These are phyloP conservation scores for Cucurbita pepo DNA, from an alignment of 306 rosid genomes.

Conservation along the genomic window DNA sequence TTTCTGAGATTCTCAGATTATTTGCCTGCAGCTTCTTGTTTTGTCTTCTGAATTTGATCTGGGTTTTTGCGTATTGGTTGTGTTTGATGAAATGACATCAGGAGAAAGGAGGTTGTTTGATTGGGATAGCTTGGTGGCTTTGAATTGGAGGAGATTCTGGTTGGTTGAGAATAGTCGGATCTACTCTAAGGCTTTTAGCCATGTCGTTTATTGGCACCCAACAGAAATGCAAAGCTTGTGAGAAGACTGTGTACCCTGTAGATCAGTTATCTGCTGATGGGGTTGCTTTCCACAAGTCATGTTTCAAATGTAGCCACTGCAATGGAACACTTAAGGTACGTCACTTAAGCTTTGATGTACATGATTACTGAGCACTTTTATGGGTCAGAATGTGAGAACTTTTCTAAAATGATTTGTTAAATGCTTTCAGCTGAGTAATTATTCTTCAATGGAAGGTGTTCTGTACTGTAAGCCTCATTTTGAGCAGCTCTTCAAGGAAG, in stretches of 20 bases:
- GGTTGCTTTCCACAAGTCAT: constrained; percentile 66
- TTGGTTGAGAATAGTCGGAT: constrained; percentile 27
- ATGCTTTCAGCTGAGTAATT: constrained; percentile 63
- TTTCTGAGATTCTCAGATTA: neutral
- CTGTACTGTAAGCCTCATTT: constrained; percentile 87
- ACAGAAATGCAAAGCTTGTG: constrained; percentile 90
- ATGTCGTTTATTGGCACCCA: constrained; percentile 88
- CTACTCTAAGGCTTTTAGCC: constrained; percentile 20
- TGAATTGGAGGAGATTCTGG: neutral
- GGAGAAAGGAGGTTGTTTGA: neutral
- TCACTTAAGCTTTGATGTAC: neutral
- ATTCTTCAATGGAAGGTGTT: constrained; percentile 95
- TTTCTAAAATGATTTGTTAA: neutral
- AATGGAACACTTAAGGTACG: constrained; percentile 83
- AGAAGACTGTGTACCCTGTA: constrained; percentile 80
- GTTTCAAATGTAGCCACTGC: constrained; percentile 94
- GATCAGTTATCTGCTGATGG: constrained; percentile 93
- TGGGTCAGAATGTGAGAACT: neutral
- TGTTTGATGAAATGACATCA: neutral
- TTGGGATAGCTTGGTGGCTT: neutral
- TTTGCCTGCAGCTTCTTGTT: neutral
- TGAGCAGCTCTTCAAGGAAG: constrained; percentile 91
- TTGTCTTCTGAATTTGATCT: neutral
- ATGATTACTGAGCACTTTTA: neutral
- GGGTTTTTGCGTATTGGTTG: neutral